Conservation (phyloP, 208 protist genomes). For the Leishmania turanica region DNA sequence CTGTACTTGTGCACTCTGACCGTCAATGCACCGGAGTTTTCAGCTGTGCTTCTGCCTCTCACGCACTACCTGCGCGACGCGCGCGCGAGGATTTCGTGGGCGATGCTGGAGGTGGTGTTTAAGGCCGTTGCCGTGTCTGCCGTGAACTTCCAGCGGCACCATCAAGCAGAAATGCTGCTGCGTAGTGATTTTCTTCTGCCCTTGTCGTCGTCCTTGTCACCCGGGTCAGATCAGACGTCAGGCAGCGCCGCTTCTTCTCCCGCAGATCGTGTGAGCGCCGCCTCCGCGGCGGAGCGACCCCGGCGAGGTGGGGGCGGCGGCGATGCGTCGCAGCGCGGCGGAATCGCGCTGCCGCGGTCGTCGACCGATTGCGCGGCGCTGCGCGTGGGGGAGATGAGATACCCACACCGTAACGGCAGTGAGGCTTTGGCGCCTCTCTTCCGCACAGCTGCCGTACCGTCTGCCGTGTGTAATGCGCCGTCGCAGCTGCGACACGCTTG, state of each 20-base stretch:
- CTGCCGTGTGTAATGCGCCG: background rate
- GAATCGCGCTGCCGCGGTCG: background rate
- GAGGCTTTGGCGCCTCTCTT: slow-evolving; percentile 1
- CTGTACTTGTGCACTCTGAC: slow-evolving; percentile 37
- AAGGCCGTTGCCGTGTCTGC: slow-evolving; percentile 37
- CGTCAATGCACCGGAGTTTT: slow-evolving; percentile 28
- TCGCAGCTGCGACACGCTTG: slow-evolving; percentile 18
- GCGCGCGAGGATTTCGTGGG: slow-evolving; percentile 20
- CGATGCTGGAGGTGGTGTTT: slow-evolving; percentile 37
- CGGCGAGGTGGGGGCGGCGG: background rate
- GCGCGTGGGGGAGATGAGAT: slow-evolving; percentile 12
- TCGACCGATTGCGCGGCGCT: background rate
- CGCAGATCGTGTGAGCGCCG: background rate
- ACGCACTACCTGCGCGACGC: slow-evolving; percentile 34
- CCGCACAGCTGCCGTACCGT: slow-evolving; percentile 5
- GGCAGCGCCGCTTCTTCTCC: background rate
- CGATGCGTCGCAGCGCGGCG: slow-evolving; percentile 1
- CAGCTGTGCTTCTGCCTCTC: slow-evolving; percentile 24
- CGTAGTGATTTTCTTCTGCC: background rate
- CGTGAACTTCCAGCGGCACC: slow-evolving; percentile 23
- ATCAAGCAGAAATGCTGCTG: slow-evolving; percentile 24
- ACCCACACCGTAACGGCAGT: background rate
- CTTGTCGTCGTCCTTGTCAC: background rate
- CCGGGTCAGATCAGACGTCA: background rate
- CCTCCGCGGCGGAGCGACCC: background rate